A percentile compares a stretch with the other conserved stretches of the same genome.
phyloP scores from a whole-genome alignment of 768 basidiomycete genomes.

The Phlebiopsis gigantea region DNA sequence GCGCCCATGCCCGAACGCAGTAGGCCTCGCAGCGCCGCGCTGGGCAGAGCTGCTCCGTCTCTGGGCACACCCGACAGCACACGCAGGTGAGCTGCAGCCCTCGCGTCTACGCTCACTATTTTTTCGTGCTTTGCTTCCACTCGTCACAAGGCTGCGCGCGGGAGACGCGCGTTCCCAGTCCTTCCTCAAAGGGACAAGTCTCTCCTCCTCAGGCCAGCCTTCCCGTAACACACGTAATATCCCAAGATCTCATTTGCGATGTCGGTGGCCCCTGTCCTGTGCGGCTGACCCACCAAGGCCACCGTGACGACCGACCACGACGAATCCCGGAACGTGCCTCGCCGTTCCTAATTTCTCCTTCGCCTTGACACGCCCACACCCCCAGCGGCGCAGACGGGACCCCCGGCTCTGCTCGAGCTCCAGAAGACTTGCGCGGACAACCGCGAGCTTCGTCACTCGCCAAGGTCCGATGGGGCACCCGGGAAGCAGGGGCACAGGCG shows the following conservation, averaged over 20 bases:
- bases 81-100: neutral
- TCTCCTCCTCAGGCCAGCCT: neutral
- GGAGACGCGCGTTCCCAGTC: neutral
- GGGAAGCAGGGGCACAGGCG: neutral
- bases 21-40: neutral
- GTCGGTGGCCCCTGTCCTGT: neutral
- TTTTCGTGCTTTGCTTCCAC: neutral
- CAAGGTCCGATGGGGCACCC: neutral
- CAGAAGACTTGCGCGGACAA: neutral
- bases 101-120: neutral
- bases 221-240: conserved; percentile 5
- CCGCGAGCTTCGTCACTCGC: neutral
- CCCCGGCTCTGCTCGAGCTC: neutral
- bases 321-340: neutral
- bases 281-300: neutral
- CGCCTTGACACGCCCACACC: neutral
- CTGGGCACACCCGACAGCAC: neutral
- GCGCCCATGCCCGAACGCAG: conserved; percentile 2
- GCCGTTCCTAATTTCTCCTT: neutral
- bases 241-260: neutral
- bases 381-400: neutral
- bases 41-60: neutral
- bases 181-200: conserved; percentile 8
- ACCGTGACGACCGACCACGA: neutral
- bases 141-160: neutral